phyloP scores from a whole-genome alignment of 805 yeast species.

The Pichia eremophila region DNA sequence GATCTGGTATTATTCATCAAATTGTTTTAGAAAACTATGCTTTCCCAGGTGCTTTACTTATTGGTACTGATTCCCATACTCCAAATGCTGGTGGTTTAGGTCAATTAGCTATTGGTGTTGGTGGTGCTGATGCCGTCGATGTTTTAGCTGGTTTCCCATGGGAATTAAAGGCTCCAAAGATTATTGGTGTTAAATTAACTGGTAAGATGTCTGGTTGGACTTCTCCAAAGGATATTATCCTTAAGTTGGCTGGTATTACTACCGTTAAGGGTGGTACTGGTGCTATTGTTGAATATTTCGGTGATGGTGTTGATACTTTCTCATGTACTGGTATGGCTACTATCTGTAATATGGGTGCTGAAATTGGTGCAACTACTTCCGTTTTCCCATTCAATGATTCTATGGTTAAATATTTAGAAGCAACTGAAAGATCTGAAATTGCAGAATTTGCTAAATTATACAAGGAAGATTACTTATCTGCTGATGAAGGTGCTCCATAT shows the following conservation, averaged over 20 bases:
- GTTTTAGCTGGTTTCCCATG: slow-evolving; percentile 95
- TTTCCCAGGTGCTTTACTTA: slow-evolving; percentile 93
- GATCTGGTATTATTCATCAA: slow-evolving; percentile 98
- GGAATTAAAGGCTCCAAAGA: slow-evolving; percentile 97
- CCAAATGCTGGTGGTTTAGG: slow-evolving; percentile 99
- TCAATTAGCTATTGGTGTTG: slow-evolving; percentile 97
- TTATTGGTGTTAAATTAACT: slow-evolving; percentile 86
- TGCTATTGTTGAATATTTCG: slow-evolving; percentile 90
- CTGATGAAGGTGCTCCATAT: slow-evolving; percentile 84
- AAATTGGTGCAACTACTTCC: slow-evolving; percentile 97
- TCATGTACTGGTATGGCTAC: slow-evolving; percentile 99
- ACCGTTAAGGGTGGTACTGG: slow-evolving; percentile 99
- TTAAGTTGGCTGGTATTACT: slow-evolving; percentile 81
- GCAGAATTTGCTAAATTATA: slow-evolving; percentile 59
- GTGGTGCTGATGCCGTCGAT: slow-evolving; percentile 99
- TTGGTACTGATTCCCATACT: slow-evolving; percentile 98
- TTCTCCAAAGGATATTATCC: slow-evolving; percentile 94
- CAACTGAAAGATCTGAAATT: slow-evolving; percentile 77
- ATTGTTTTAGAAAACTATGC: slow-evolving; percentile 94
- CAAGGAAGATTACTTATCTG: slow-evolving; percentile 48
- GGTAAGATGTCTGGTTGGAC: slow-evolving; percentile 91
- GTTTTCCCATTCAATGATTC: slow-evolving; percentile 77
- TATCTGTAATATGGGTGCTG: slow-evolving; percentile 99
- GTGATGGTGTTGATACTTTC: slow-evolving; percentile 81
- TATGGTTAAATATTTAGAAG: slow-evolving; percentile 51